Base-by-base conservation (phyloP, 805 yeast species). In the Kodamaea hsintzibuensis region DNA sequence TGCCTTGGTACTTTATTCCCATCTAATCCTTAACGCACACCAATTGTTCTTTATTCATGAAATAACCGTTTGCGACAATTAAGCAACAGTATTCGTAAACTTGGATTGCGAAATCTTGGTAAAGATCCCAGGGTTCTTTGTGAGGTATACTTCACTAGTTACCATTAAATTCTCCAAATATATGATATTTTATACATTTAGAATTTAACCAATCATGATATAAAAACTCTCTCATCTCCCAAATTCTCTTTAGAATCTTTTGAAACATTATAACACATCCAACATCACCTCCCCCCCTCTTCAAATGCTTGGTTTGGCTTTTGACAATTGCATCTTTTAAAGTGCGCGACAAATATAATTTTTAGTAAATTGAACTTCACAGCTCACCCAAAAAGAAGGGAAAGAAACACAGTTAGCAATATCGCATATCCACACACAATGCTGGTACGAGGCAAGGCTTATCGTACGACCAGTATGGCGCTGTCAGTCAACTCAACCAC, bases 401-500 rank as follows among this genome's bases (percentile, higher is more conserved):
- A 40, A 22, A 22, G 25, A 18, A 7, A 39, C 43, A 39, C 43
- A 7, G 14, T 37, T 39, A 16, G 17, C 17, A 5, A n/a, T n/a
- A 39, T 12, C 43, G 17, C 17, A 39, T n/a, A n/a, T n/a, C n/a
- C n/a, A 39, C 43, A 40, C 25, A 40, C 19, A 9, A 51, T 49
- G 52, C 49, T 48, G 52, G 43, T 44, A 35, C 52, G 54, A 46
- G 7, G 25, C 38, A 51, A 51, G 19, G 50, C 42, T 3, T 33
- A 16, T 16, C 50, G 54, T 7, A 33, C 50, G 14, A 35, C 37
- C 47, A 51, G 54, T 25, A 44, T 51, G 42, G 47, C 54, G 12
- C 54, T 51, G 54, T 40, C 53, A 1, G 51, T 51, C 4, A 46
- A 17, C 42, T 39, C 47, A 17, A 19, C 56, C 16, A 5, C 35